phyloP scores from a whole-genome alignment of 306 rosid genomes.

The Quercus dentata region DNA sequence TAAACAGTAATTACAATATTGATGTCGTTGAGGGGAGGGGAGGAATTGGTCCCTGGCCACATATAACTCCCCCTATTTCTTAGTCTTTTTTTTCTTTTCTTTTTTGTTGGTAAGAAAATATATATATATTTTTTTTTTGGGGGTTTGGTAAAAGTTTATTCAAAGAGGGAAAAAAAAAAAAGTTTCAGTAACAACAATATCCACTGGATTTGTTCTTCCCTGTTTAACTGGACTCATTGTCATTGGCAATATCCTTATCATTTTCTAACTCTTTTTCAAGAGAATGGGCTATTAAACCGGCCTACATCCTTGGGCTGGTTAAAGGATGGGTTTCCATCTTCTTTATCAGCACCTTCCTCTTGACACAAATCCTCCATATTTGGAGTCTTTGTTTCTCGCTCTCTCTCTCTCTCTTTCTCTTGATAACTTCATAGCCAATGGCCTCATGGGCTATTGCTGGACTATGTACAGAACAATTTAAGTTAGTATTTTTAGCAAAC shows the following conservation, averaged over 20 bases:
- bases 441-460: conserved; percentile 36
- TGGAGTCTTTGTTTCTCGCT: conserved; percentile 40
- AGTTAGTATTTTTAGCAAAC: conserved; percentile 6
- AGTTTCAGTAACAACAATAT: conserved; percentile 6
- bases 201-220: conserved; percentile 22
- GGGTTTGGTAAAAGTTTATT: too few relatives aligned
- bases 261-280: conserved; percentile 24
- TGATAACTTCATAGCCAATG: conserved; percentile 39
- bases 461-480: conserved; percentile 29
- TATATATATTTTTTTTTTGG: too few relatives aligned
- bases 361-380: conserved; percentile 17
- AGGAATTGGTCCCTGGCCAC: too few relatives aligned
- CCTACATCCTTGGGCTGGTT: neutral
- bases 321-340: conserved; percentile 9
- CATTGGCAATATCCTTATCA: conserved; percentile 21
- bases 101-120: too few relatives aligned
- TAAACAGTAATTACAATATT: too few relatives aligned
- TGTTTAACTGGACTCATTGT: conserved; percentile 13
- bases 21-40: too few relatives aligned
- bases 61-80: too few relatives aligned
- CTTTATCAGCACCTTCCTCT: conserved; percentile 23
- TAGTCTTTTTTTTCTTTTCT: too few relatives aligned
- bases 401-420: conserved; percentile 27
- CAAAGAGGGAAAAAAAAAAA: too few relatives aligned
- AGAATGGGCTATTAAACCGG: conserved; percentile 20